A percentile compares a stretch with the other conserved stretches of the same genome.
These are phyloP conservation scores for Annulohypoxylon stygium DNA, from an alignment of 495 filamentous ascomycete genomes.

Conservation along the genomic window DNA sequence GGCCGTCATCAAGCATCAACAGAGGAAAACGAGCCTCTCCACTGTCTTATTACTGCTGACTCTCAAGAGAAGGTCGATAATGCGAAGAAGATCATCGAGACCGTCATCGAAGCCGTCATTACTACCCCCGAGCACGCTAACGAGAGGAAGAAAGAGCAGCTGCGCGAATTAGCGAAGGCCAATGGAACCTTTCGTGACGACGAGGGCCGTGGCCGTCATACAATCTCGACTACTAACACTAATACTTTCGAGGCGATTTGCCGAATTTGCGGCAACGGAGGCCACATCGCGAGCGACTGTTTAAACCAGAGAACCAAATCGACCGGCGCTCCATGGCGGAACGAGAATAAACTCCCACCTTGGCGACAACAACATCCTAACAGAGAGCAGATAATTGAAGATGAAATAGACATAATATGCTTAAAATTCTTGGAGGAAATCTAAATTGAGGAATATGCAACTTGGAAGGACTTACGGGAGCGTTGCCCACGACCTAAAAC, in stretches of 20 bases:
- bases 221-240: neutral
- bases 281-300: neutral
- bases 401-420: neutral
- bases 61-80: constrained; percentile 87
- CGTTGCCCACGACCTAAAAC: too few relatives aligned
- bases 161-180: constrained; percentile 81
- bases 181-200: constrained; percentile 88
- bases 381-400: neutral
- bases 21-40: constrained; percentile 74
- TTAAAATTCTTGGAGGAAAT: neutral
- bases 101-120: constrained; percentile 86
- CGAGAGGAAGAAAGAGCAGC: constrained; percentile 83
- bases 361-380: neutral
- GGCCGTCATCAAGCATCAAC: constrained; percentile 68
- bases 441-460: neutral
- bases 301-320: neutral
- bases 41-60: constrained; percentile 86
- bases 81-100: constrained; percentile 82
- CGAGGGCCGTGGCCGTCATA: constrained; percentile 52
- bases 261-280: neutral
- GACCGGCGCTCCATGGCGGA: neutral
- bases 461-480: too few relatives aligned
- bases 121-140: constrained; percentile 86
- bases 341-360: neutral
- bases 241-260: neutral